Evolutionary conservation across 2,329 filamentous ascomycete genomes (phyloP), one percentile per base, ranked within the genome.

Genomic region (Fusarium clavum): DNA sequence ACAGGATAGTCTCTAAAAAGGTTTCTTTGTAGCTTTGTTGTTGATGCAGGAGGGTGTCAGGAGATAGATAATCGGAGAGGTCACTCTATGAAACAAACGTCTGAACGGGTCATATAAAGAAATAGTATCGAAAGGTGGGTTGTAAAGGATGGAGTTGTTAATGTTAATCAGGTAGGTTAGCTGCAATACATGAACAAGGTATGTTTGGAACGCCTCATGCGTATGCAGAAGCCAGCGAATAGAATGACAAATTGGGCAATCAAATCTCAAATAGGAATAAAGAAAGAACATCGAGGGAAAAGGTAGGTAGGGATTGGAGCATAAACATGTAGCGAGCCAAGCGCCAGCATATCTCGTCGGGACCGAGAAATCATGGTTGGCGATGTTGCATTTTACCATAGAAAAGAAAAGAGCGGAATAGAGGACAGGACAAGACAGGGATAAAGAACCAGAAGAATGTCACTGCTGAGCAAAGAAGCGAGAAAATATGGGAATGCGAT

Each of bases 401-500:
- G 22, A 34, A 29, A 24, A 14, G 22, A n/a, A 29, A 25, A 55
- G 30, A 43, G 64, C 32, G 64, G 63, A 63, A 57, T 53, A 38
- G 34, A 38, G 18, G 10, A 11, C 34, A 44, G 60, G 53, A 59
- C 41, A 40, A 46, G 59, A 52, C 54, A 64, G 41, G 63, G 68
- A 60, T 56, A 38, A n/a, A 38, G 29, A 30, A 5, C 29, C 29
- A 30, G 29, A 30, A 38, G 47, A 14, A 71, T 61, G 64, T 69
- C 68, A 70, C 67, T 45, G 53, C 56, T 57, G 67, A 55, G 58
- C 47, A 41, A 55, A 43, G 49, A 70, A 71, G 69, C 69, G 69
- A 69, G 68, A 69, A 69, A 54, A 54, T 57, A 71, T 70, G 67
- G 64, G 55, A 59, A 66, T 65, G 41, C 27, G 46, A 56, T 53